Base-by-base conservation (phyloP, 73 alveolate species). In the Urostyla sp. region DNA sequence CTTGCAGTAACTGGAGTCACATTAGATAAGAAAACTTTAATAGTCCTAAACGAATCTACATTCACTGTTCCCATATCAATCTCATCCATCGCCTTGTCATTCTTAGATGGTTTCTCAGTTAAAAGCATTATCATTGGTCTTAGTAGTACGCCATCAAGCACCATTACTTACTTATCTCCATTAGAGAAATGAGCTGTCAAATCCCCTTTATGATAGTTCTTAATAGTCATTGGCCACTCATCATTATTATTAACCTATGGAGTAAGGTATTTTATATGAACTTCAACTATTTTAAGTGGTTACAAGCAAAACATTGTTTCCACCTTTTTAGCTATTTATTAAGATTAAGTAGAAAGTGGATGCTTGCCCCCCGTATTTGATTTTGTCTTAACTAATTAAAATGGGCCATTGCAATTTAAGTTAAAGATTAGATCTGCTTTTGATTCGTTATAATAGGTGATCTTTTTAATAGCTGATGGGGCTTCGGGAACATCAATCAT, bases 221-320 rank as follows among this genome's bases (percentile, higher is more conserved):
- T 78, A 43, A 81, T 82, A 28, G 89, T 89, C 13, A 56, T 81
- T 11, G 97, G 97, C 97, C 97, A 91, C 30, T 91, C 92, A 5
- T 53, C 81, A n/a, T 53, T 60, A 74, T 87, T 86, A 23, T 27
- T 46, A 35, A 93, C 87, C 10, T 31, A 36, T 20, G 91, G 91
- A n/a, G 90, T 93, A 30, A 44, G 51, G 61, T 88, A 91, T 61
- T 83, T 55, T 0, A 88, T 40, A 0, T 51, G 54, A 18, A 91
- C 54, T 52, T 91, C 92, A 4, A 91, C 87, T 28, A 76, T 80
- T 30, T 89, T 89, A 28, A 38, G 73, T 5, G 96, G 96, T 32
- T 82, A 69, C 16, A 89, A 44, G 50, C 75, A 35, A 46, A 84
- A 84, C 85, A 74, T 45, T 1, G 88, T 74, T 16, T 84, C 88